Base-by-base conservation (phyloP, 2,329 filamentous ascomycete genomes). In the Geosmithia flava region DNA sequence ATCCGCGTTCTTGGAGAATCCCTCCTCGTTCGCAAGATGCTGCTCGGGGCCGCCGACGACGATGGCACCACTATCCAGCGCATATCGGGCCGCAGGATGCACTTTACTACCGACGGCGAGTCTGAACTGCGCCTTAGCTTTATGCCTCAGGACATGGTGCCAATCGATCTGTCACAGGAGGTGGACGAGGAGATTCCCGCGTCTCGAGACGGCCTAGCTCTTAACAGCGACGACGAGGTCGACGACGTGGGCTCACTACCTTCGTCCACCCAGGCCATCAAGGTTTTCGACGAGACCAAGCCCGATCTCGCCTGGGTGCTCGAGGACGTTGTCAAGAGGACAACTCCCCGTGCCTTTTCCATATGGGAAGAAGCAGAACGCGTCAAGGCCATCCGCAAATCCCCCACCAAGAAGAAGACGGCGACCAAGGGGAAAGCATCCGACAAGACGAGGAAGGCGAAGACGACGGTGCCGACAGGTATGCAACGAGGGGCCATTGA, bases 41-140 rank as follows among this genome's bases (percentile, higher is more conserved):
- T 51, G 1, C 47, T 54, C 42, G 48, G 42, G 8, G 48, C 49
- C 17, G 41, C 46, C 51, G 60, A 53, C 1, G 53, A 49, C 2
- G 52, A 72, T 55, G 61, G 70, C 44, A 63, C 87, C 15, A 37
- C 33, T 11, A 71, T 95, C 20, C 76, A 75, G 48, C 75, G 74
- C 1, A 80, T 96, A 8, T 80, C 81, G 47, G 81, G 75, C 4
- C 77, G 75, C 45, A 74, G 91, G 50, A 70, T 70, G 6, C 89
- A 94, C 62, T 75, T 79, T 42, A 82, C 78, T 47, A 90, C 84
- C 0, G 91, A 94, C 59, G 80, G 75, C 1, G 79, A 81, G 4
- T 74, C 81, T 2, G 91, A 97, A 60, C 62, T 96, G 10, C 82
- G 91, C 7, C 66, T 97, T 20, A 81, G 85, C 2, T 94, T 85